Evolutionary conservation across 2,329 filamentous ascomycete genomes (phyloP).

Genomic region (Neonectria ditissima): DNA sequence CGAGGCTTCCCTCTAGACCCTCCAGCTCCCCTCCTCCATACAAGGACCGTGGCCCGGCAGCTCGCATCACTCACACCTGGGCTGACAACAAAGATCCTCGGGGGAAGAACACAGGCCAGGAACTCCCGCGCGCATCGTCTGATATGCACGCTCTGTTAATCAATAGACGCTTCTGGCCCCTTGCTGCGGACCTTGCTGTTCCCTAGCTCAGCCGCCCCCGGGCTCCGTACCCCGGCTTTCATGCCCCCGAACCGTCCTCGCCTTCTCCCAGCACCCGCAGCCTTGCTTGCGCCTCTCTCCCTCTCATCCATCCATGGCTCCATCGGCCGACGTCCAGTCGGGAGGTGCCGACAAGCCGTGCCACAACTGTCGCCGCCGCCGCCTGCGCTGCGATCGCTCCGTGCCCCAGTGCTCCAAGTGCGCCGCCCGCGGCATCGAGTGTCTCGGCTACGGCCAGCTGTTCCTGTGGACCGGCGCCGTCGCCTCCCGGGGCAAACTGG

Average conservation of each 20-base stretch:
- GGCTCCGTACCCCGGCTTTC: constrained; percentile 19
- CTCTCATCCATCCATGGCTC: constrained; percentile 38
- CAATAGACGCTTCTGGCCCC: constrained; percentile 38
- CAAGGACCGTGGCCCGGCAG: constrained; percentile 10
- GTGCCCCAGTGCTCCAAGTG: constrained; percentile 66
- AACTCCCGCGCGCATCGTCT: constrained; percentile 2
- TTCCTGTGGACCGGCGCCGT: constrained; percentile 65
- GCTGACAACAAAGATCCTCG: neutral
- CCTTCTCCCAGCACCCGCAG: constrained; percentile 24
- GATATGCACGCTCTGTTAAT: constrained; percentile 22
- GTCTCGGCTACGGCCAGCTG: constrained; percentile 65
- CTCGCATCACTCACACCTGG: constrained; percentile 5
- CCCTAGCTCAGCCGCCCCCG: constrained; percentile 19
- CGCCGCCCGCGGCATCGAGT: constrained; percentile 60
- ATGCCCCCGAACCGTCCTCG: constrained; percentile 18
- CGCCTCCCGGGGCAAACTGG: constrained; percentile 56
- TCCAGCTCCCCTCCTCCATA: neutral
- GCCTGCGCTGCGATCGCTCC: constrained; percentile 65
- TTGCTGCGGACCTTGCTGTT: constrained; percentile 32
- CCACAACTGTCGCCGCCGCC: constrained; percentile 66
- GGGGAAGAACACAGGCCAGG: constrained; percentile 1
- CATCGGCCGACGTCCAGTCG: constrained; percentile 29
- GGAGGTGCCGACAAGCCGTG: constrained; percentile 53
- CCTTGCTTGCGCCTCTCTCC: constrained; percentile 3
- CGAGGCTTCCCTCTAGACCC: neutral